Percentiles rank a stretch among this genome's conserved stretches.
Evolutionary conservation across 23 red algal genomes (phyloP).

Genomic region (Gracilaria domingensis): DNA sequence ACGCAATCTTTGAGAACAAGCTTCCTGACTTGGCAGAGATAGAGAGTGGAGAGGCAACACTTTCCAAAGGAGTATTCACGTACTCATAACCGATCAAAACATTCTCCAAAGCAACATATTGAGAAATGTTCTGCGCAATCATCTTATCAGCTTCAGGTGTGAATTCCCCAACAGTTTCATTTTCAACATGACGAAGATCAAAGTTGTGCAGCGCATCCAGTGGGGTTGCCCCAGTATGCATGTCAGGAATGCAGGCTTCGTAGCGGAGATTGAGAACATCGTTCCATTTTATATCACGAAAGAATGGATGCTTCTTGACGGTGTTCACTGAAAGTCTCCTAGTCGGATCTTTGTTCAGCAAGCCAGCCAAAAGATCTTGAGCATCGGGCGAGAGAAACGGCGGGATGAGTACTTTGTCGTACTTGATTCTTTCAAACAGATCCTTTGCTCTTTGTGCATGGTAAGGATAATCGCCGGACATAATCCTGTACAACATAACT

Average conservation of each 20-base stretch:
- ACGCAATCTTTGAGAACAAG: conserved; percentile 41
- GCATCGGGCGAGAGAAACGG: conserved; percentile 13
- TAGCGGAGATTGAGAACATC: conserved; percentile 34
- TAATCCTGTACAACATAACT: conserved; percentile 65
- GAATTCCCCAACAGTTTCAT: conserved; percentile 44
- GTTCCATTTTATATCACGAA: conserved; percentile 69
- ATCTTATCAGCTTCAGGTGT: conserved; percentile 3
- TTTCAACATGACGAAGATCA: conserved; percentile 42
- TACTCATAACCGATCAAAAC: conserved; percentile 58
- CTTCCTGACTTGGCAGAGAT: conserved; percentile 18
- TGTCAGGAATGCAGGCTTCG: conserved; percentile 13
- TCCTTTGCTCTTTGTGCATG: conserved; percentile 58
- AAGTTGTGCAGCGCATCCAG: conserved; percentile 48
- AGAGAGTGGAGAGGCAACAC: background rate
- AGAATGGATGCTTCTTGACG: conserved; percentile 80
- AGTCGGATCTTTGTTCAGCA: conserved; percentile 39
- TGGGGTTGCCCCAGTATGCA: conserved; percentile 1
- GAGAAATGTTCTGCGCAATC: conserved; percentile 16
- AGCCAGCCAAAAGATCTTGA: conserved; percentile 13
- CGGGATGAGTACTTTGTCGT: conserved; percentile 26
- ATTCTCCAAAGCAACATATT: conserved; percentile 18
- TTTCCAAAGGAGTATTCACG: conserved; percentile 4
- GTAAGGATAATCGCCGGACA: conserved; percentile 78
- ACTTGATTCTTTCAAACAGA: conserved; percentile 68
- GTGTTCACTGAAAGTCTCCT: conserved; percentile 22